A percentile compares a stretch with the other conserved stretches of the same genome.
Conservation (phyloP, 129 eudicot genomes). For the Dittrichia graveolens region DNA sequence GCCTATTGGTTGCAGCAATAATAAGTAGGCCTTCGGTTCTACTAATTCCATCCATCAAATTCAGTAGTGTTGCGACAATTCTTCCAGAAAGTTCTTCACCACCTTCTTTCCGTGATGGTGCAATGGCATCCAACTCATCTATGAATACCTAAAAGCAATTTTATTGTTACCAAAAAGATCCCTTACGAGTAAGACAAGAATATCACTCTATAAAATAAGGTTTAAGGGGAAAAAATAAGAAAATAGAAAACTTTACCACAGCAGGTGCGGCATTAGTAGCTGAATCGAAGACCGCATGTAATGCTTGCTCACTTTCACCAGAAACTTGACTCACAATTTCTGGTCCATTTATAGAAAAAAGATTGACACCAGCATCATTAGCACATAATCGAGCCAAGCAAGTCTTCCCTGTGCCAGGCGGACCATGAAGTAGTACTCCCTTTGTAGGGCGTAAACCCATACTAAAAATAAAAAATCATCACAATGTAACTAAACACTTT, state of each 20-base stretch:
- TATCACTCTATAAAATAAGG: neutral
- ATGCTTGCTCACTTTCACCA: slow-evolving; percentile 91
- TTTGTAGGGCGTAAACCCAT: slow-evolving; percentile 90
- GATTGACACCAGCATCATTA: slow-evolving; percentile 77
- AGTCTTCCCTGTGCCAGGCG: slow-evolving; percentile 97
- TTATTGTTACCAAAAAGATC: neutral
- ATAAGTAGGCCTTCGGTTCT: slow-evolving; percentile 73
- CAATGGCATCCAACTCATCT: slow-evolving; percentile 97
- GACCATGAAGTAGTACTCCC: slow-evolving; percentile 98
- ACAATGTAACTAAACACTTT: slow-evolving; percentile 11
- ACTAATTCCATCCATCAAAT: slow-evolving; percentile 90
- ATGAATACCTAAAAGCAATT: slow-evolving; percentile 64
- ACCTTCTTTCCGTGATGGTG: slow-evolving; percentile 93
- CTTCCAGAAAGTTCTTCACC: slow-evolving; percentile 95
- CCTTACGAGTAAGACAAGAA: neutral
- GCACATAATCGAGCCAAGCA: slow-evolving; percentile 77
- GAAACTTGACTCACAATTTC: slow-evolving; percentile 76
- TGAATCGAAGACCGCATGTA: slow-evolving; percentile 71
- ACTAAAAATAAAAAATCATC: slow-evolving; percentile 43
- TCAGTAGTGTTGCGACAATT: slow-evolving; percentile 85
- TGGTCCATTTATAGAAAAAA: slow-evolving; percentile 86
- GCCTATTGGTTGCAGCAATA: slow-evolving; percentile 92
- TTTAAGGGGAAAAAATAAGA: neutral
- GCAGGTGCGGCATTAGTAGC: slow-evolving; percentile 83
- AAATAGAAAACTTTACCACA: slow-evolving; percentile 61